Evolutionary conservation across 2,329 filamentous ascomycete species (phyloP), one percentile per base, ranked within the genome.

Genomic region (Stagonosporopsis cucurbitacearum): DNA sequence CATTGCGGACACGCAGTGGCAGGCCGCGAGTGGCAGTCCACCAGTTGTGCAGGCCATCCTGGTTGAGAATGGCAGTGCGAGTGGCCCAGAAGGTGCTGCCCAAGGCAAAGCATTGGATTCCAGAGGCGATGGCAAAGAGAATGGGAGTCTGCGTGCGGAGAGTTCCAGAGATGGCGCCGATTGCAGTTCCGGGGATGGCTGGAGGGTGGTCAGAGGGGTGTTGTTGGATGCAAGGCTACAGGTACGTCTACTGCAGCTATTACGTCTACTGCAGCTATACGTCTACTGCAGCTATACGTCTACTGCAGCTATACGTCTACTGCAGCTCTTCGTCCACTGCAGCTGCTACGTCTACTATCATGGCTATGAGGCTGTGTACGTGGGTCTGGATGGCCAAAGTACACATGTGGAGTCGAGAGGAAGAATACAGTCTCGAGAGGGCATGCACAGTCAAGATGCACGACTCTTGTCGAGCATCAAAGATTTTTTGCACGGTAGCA

Each of bases 101-200:
- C 35, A 96, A 82, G 37, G 85, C 82, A 75, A 91, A 91, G 85
- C 91, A 96, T 77, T 96, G 92, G 36, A 91, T 80, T 17, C 91
- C 89, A 20, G 88, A 87, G 33, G 88, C 83, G 12, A 88, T 65
- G 0, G 91, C 88, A 76, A 92, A 94, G 6, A 94, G 76, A 2
- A 86, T 72, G 4, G 84, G 82, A 4, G 90, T 88, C 13, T 84
- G 85, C 17, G 88, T 88, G 54, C 86, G 84, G 43, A 93, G 57
- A 17, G 80, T 79, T 28, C 80, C 80, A 45, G 74, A 73, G 44
- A 78, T 72, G 47, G 78, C 76, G 35, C 80, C 80, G 47, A 78
- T 63, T 17, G 77, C 75, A 42, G 96, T 88, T 25, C 91, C 92
- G 32, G 84, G 83, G 45, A 88, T 84, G 47, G 89, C 87, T 73